Percentiles rank a stretch among this genome's conserved stretches.
Conservation (phyloP, 139 green algal species). For the Medakamo hakoo region DNA sequence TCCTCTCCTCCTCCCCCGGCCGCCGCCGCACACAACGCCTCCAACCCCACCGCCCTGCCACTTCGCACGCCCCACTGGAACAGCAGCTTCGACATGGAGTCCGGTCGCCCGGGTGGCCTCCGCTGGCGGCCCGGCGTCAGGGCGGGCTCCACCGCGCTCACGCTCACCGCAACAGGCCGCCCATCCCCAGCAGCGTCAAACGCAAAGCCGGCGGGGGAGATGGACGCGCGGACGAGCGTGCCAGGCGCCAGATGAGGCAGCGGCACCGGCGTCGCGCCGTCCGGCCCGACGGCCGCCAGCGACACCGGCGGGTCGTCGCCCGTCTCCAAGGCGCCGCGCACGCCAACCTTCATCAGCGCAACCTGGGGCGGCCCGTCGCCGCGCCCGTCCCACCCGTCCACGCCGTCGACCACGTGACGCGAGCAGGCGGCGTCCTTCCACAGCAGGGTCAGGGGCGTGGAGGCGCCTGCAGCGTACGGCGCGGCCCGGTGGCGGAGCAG, state of each 20-base stretch:
- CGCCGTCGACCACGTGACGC: constrained; percentile 48
- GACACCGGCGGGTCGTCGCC: constrained; percentile 53
- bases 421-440: constrained; percentile 81
- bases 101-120: constrained; percentile 42
- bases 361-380: no score
- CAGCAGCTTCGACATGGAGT: constrained; percentile 64
- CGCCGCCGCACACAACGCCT: neutral
- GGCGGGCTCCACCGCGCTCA: constrained; percentile 37
- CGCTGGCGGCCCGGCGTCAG: constrained; percentile 34
- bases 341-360: no score
- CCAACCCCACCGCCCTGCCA: neutral
- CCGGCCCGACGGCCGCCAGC: constrained; percentile 31
- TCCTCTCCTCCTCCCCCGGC: no score
- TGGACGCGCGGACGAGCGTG: constrained; percentile 46
- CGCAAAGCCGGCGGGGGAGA: constrained; percentile 24
- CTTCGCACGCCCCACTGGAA: constrained; percentile 38
- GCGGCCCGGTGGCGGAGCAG: constrained; percentile 57
- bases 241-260: constrained; percentile 22
- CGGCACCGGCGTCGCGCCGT: constrained; percentile 1
- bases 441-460: constrained; percentile 56
- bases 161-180: constrained; percentile 33
- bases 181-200: constrained; percentile 23
- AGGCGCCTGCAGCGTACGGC: constrained; percentile 44
- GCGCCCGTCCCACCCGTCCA: no score
- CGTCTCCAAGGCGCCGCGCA: constrained; percentile 42